Conservation (phyloP, 2,329 filamentous ascomycete genomes). For the Helminthosporium solani region DNA sequence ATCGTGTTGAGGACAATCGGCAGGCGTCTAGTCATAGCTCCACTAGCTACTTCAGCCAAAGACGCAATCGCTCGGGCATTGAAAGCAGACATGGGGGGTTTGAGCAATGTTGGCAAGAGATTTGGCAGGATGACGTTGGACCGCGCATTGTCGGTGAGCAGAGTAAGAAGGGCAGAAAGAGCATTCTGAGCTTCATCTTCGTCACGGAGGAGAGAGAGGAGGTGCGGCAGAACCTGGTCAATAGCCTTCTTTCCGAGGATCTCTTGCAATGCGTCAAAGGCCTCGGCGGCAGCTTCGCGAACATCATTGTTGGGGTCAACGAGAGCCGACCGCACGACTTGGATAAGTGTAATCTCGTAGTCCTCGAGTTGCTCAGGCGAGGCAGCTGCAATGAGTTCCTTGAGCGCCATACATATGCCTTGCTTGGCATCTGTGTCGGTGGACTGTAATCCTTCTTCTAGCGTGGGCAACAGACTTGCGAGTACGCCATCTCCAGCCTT, state of each 20-base stretch:
- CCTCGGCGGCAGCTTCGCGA: constrained; percentile 91
- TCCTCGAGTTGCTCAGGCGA: constrained; percentile 87
- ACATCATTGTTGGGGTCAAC: constrained; percentile 89
- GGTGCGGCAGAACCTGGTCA: constrained; percentile 89
- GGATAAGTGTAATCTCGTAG: constrained; percentile 92
- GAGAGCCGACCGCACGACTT: constrained; percentile 87
- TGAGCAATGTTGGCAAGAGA: constrained; percentile 88
- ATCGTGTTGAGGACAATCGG: constrained; percentile 89
- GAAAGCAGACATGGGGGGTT: constrained; percentile 87
- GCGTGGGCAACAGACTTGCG: constrained; percentile 80
- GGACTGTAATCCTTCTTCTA: constrained; percentile 88
- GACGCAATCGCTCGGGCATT: constrained; percentile 94
- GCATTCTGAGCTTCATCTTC: constrained; percentile 90
- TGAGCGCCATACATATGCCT: constrained; percentile 93
- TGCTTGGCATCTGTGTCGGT: constrained; percentile 92
- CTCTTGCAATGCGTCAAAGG: constrained; percentile 92
- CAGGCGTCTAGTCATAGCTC: constrained; percentile 85
- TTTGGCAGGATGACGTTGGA: constrained; percentile 97
- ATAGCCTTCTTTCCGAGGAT: constrained; percentile 92
- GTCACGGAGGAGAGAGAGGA: constrained; percentile 83
- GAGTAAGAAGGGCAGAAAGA: constrained; percentile 84
- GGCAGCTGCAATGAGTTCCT: constrained; percentile 88
- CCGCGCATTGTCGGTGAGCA: constrained; percentile 88
- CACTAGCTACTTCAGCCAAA: constrained; percentile 84
- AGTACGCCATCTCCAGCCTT: constrained; percentile 95